These are phyloP conservation scores for Wickerhamomyces canadensis DNA, from an alignment of 805 yeast species.

Conservation along the genomic window DNA sequence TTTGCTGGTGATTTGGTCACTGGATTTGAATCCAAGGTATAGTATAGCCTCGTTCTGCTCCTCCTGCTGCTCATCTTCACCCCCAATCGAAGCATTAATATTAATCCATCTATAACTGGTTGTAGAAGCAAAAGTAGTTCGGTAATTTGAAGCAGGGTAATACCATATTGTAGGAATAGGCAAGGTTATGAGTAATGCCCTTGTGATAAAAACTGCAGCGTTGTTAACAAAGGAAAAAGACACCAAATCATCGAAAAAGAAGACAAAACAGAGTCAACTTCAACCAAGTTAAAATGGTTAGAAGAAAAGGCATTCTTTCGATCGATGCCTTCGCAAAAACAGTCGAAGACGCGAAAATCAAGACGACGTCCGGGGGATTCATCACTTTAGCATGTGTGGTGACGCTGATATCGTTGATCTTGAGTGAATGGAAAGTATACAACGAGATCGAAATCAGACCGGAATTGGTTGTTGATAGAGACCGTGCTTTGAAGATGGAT, in stretches of 20 bases:
- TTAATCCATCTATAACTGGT: too few relatives aligned
- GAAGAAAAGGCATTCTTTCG: slow-evolving; percentile 34
- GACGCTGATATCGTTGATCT: slow-evolving; percentile 54
- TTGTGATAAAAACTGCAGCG: background rate
- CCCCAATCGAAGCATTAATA: too few relatives aligned
- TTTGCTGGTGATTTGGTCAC: slow-evolving; percentile 64
- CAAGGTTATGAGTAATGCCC: too few relatives aligned
- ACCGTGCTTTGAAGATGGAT: slow-evolving; percentile 65
- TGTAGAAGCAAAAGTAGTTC: too few relatives aligned
- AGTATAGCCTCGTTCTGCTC: too few relatives aligned
- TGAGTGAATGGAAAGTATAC: slow-evolving; percentile 76
- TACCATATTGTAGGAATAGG: too few relatives aligned
- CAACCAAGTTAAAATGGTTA: slow-evolving; percentile 13
- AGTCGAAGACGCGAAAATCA: slow-evolving; percentile 85
- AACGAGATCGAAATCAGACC: slow-evolving; percentile 65
- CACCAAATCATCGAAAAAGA: too few relatives aligned
- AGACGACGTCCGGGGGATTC: slow-evolving; percentile 86
- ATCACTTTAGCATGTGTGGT: slow-evolving; percentile 69
- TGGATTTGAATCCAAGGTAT: slow-evolving; percentile 24
- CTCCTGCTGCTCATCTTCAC: too few relatives aligned
- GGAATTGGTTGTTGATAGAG: slow-evolving; percentile 84
- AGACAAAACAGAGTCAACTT: too few relatives aligned
- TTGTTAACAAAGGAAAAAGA: too few relatives aligned
- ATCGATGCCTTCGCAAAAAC: slow-evolving; percentile 92
- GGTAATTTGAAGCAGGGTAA: too few relatives aligned